Base-by-base conservation (phyloP, 345 rosid species). In the Moricandia moricandioides region DNA sequence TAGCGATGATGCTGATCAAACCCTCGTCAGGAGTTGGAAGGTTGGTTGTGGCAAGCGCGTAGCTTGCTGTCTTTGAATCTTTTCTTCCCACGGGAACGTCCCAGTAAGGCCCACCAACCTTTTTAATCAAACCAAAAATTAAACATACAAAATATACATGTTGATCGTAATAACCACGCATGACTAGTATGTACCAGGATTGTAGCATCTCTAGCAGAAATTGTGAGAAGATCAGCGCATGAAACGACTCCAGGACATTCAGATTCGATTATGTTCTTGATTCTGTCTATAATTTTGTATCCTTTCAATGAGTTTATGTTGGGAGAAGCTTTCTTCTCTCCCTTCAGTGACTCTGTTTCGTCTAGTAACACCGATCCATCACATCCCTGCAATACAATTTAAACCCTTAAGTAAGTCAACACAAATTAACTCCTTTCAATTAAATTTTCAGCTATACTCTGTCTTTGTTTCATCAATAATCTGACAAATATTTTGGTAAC, bases 21-120 rank as follows among this genome's bases (percentile, higher is more conserved):
- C 82, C 86, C 72, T 88, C 95, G 17, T 88, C 76, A 21, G 95
- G 87, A 39, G 81, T 62, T 14, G 98, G 98, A 49, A 94, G 73
- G 78, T 83, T 86, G 4, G 82, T 5, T 11, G 5, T 40, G 2
- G 87, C 91, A 0, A 88, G 85, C 35, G 74, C 92, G 6, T 58
- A 75, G 74, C 86, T 79, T 29, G 97, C 95, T 11, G 89, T 86
- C 63, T 65, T 94, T 5, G 98, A 90, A 82, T 94, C 98, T 71
- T 88, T 94, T 82, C 98, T 90, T 76, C 98, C 97, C 31, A 91
- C 77, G 2, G 91, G 96, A 79, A 94, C 96, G 67, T 91, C 92
- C 98, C 98, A 94, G 54, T 88, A 86, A 18, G 98, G 96, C 58
- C 97, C 98, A 29, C 97, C 97, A 57, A 93, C 97, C 97, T 91